These are phyloP conservation scores for Syzygium oleosum DNA, from an alignment of 345 rosid species.

Conservation along the genomic window DNA sequence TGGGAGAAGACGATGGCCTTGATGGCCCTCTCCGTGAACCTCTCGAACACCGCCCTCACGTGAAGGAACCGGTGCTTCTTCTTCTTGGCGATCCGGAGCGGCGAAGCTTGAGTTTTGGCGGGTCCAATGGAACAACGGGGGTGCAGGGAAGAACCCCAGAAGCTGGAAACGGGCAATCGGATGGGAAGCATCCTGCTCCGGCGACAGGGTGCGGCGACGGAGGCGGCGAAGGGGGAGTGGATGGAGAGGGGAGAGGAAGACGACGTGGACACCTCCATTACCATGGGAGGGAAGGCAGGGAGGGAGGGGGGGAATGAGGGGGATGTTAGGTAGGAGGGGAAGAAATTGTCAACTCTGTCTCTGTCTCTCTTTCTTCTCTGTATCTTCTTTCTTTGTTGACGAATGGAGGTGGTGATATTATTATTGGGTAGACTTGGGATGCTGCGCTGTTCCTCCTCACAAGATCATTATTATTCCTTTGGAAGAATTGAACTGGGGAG, in stretches of 20 bases:
- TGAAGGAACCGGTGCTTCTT: neutral
- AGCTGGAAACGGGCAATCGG: neutral
- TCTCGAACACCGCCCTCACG: slow-evolving; percentile 60
- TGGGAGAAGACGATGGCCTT: slow-evolving; percentile 79
- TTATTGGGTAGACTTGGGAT: neutral
- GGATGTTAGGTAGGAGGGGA: neutral
- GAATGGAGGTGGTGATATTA: neutral
- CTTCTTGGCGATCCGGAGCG: neutral
- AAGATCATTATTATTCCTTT: neutral
- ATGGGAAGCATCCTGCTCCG: neutral
- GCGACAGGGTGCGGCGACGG: neutral
- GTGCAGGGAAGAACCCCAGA: neutral
- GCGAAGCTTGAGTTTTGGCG: neutral
- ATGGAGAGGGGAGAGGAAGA: slow-evolving; percentile 11
- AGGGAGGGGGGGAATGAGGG: too few relatives aligned
- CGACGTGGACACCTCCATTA: slow-evolving; percentile 12
- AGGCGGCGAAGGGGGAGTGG: slow-evolving; percentile 4
- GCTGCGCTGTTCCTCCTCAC: neutral
- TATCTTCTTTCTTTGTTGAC: neutral
- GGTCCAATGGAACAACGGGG: neutral
- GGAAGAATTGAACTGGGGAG: neutral
- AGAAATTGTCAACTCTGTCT: neutral
- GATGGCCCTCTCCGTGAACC: slow-evolving; percentile 77
- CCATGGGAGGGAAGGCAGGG: neutral
- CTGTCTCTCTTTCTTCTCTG: neutral